A percentile compares a stretch with the other conserved stretches of the same genome.
phyloP scores from a whole-genome alignment of 176 grass and related monocot species.

The Oryza nivara region DNA sequence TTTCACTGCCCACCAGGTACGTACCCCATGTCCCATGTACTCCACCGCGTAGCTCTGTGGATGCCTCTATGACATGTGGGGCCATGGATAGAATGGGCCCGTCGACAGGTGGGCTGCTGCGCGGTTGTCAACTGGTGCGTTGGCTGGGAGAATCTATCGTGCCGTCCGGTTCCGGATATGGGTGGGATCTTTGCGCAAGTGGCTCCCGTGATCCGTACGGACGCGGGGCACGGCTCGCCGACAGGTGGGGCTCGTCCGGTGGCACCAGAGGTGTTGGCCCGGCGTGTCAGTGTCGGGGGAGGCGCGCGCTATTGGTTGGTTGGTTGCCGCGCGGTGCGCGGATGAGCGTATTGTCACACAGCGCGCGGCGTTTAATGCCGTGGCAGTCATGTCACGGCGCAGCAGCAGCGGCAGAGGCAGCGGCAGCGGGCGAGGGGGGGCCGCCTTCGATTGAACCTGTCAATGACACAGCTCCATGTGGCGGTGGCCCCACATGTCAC shows the following conservation, averaged over 20 bases:
- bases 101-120: fast-evolving
- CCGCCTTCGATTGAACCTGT: constrained; percentile 59
- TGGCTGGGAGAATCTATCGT: background rate
- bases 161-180: constrained; percentile 37
- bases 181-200: constrained; percentile 28
- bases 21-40: too few relatives aligned
- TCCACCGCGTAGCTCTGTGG: fast-evolving
- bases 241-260: background rate
- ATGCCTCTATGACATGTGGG: background rate
- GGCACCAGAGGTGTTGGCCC: background rate
- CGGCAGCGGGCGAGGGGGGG: constrained; percentile 7
- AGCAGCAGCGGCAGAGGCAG: background rate
- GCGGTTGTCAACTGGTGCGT: fast-evolving
- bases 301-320: background rate
- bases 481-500: constrained; percentile 43
- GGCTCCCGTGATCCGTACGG: background rate
- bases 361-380: constrained; percentile 38
- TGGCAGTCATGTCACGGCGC: constrained; percentile 26
- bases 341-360: constrained; percentile 33
- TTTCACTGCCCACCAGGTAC: background rate
- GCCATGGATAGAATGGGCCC: fast-evolving
- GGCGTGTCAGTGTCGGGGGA: background rate
- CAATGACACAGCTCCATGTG: constrained; percentile 62
- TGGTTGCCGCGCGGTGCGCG: background rate
- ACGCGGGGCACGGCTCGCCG: background rate